Conservation (phyloP, 192 early-diverging fungal species). For the Dissophora ornata region DNA sequence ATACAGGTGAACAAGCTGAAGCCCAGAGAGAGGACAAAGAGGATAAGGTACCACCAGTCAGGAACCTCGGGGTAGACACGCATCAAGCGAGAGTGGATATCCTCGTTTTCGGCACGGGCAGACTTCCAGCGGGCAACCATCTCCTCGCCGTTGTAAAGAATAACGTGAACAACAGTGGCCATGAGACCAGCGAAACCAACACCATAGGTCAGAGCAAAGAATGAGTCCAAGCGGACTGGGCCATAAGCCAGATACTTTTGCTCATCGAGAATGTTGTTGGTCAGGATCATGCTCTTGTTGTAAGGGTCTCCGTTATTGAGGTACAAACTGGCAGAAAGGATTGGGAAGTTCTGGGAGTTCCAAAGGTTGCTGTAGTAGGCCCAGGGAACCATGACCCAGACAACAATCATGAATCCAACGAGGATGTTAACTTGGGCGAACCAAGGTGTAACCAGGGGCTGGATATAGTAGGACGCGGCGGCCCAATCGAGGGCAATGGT, state of each 20-base stretch:
- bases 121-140: slow-evolving; percentile 57
- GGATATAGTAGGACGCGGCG: slow-evolving; percentile 55
- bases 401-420: slow-evolving; percentile 61
- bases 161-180: slow-evolving; percentile 66
- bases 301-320: slow-evolving; percentile 44
- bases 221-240: slow-evolving; percentile 59
- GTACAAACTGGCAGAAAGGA: slow-evolving; percentile 55
- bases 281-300: slow-evolving; percentile 49
- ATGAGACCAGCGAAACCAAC: slow-evolving; percentile 67
- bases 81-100: slow-evolving; percentile 80
- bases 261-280: slow-evolving; percentile 47
- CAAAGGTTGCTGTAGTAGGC: slow-evolving; percentile 64
- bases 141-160: slow-evolving; percentile 70
- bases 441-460: slow-evolving; percentile 55
- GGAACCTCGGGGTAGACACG: slow-evolving; percentile 78
- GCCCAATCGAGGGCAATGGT: slow-evolving; percentile 73
- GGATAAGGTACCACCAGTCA: slow-evolving; percentile 65
- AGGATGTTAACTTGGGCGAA: slow-evolving; percentile 64
- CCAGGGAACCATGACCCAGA: slow-evolving; percentile 64
- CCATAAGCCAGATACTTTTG: slow-evolving; percentile 52
- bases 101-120: slow-evolving; percentile 59
- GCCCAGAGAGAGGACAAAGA: slow-evolving; percentile 58
- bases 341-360: slow-evolving; percentile 58
- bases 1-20: slow-evolving; percentile 62
- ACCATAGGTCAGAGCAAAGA: slow-evolving; percentile 64